Conservation (phyloP, 169 alveolate genomes). For the Plasmodium blacklocki region DNA sequence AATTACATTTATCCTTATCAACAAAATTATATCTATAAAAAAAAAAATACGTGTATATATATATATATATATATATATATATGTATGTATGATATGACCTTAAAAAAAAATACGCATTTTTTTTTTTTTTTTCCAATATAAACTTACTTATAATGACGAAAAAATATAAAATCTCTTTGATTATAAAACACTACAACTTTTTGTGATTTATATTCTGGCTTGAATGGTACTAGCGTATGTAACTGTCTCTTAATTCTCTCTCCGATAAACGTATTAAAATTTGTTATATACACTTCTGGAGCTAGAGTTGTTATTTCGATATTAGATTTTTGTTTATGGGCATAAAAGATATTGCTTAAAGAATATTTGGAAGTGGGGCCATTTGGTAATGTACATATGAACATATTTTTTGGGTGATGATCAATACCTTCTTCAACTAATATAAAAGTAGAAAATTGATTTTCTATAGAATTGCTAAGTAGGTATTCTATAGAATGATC, state of each 20-base stretch:
- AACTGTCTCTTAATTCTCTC: conserved; percentile 97
- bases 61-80: background rate
- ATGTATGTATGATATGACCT: background rate
- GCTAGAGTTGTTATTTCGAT: conserved; percentile 91
- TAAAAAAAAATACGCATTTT: background rate
- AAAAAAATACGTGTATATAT: background rate
- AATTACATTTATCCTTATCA: conserved; percentile 89
- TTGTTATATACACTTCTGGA: conserved; percentile 97
- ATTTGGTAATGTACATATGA: conserved; percentile 92
- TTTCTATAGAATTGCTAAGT: conserved; percentile 89
- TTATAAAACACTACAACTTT: conserved; percentile 98
- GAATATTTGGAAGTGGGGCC: conserved; percentile 96
- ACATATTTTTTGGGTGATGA: conserved; percentile 91
- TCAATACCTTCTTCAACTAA: conserved; percentile 91
- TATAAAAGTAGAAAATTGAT: conserved; percentile 91
- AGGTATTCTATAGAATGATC: conserved; percentile 82
- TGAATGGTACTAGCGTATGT: conserved; percentile 96
- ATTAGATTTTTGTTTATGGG: conserved; percentile 90
- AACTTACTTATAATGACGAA: conserved; percentile 97
- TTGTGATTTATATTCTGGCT: conserved; percentile 97
- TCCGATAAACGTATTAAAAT: conserved; percentile 97
- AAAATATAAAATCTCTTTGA: conserved; percentile 99
- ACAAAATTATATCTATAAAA: conserved; percentile 85
- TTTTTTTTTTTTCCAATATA: background rate
- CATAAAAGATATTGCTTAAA: conserved; percentile 88